Conservation (phyloP, 2,329 filamentous ascomycete genomes). For the Apiospora hydei region DNA sequence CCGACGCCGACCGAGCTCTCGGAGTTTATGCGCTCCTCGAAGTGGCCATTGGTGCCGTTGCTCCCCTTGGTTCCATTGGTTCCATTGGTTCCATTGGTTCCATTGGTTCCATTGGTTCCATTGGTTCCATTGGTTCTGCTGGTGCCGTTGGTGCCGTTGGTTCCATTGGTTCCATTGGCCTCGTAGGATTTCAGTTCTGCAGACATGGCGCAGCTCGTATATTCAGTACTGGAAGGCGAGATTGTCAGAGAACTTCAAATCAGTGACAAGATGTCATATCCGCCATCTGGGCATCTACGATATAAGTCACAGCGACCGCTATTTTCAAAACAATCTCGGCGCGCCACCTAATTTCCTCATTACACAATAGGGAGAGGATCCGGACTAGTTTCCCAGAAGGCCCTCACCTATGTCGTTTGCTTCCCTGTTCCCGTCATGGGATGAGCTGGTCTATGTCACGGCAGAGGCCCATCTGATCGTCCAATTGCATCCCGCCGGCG, state of each 20-base stretch:
- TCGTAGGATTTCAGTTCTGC: background rate
- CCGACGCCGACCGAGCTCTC: slow-evolving; percentile 30
- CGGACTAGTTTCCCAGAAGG: background rate
- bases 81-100: slow-evolving; percentile 29
- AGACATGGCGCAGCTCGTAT: slow-evolving; percentile 4
- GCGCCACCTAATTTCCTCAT: slow-evolving; percentile 4
- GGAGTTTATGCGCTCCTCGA: slow-evolving; percentile 27
- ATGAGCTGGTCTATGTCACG: slow-evolving; percentile 27
- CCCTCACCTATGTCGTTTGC: background rate
- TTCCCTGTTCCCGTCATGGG: background rate
- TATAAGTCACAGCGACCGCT: background rate
- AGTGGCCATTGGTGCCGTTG: slow-evolving; percentile 19
- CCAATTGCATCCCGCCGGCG: background rate
- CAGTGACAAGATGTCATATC: background rate
- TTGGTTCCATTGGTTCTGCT: slow-evolving; percentile 26
- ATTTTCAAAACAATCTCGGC: background rate
- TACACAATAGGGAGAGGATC: background rate
- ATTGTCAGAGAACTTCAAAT: background rate
- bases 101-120: slow-evolving; percentile 21
- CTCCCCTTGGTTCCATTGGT: slow-evolving; percentile 27
- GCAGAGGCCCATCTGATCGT: background rate
- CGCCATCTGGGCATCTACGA: background rate
- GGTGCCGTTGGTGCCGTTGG: slow-evolving; percentile 29
- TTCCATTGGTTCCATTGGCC: background rate
- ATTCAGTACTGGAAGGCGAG: no score